A percentile compares a stretch with the other conserved stretches of the same genome.
phyloP scores from a whole-genome alignment of 805 yeast genomes.

The Cyberlindnera euphorbiiphila region DNA sequence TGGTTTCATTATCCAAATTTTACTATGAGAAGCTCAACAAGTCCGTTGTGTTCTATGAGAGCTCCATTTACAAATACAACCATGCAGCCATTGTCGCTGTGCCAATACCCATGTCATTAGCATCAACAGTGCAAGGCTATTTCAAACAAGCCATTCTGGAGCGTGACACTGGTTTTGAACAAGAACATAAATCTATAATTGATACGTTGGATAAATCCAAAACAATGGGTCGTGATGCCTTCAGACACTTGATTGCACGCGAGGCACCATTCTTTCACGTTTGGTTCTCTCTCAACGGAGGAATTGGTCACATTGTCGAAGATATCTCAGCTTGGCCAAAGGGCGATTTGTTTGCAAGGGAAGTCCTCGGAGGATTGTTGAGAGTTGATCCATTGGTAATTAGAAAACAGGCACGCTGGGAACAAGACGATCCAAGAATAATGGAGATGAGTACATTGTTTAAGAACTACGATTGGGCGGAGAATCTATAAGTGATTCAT shows the following conservation, averaged over 20 bases:
- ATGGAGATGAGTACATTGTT: constrained; percentile 9
- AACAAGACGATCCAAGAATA: constrained; percentile 14
- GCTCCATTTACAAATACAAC: constrained; percentile 29
- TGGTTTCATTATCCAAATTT: constrained; percentile 38
- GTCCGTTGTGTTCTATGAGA: constrained; percentile 44
- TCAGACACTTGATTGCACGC: constrained; percentile 36
- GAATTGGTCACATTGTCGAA: constrained; percentile 49
- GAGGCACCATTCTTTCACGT: constrained; percentile 50
- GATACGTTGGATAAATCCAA: constrained; percentile 32
- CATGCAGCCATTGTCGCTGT: constrained; percentile 43
- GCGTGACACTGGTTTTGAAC: constrained; percentile 36
- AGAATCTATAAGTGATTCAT: constrained; percentile 2
- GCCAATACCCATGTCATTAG: constrained; percentile 36
- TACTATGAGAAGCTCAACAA: constrained; percentile 32
- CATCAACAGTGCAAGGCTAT: constrained; percentile 34
- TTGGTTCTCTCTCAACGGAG: constrained; percentile 45
- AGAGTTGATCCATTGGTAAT: constrained; percentile 34
- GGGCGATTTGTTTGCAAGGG: constrained; percentile 43
- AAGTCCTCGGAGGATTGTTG: constrained; percentile 44
- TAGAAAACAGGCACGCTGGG: constrained; percentile 30
- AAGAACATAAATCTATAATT: constrained; percentile 34
- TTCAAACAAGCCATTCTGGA: constrained; percentile 40
- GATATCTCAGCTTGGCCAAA: constrained; percentile 39
- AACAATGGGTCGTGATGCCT: constrained; percentile 25
- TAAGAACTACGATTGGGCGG: constrained; percentile 11